phyloP scores from a whole-genome alignment of 78 protist species.

The Planoprotostelium fungivorum region DNA sequence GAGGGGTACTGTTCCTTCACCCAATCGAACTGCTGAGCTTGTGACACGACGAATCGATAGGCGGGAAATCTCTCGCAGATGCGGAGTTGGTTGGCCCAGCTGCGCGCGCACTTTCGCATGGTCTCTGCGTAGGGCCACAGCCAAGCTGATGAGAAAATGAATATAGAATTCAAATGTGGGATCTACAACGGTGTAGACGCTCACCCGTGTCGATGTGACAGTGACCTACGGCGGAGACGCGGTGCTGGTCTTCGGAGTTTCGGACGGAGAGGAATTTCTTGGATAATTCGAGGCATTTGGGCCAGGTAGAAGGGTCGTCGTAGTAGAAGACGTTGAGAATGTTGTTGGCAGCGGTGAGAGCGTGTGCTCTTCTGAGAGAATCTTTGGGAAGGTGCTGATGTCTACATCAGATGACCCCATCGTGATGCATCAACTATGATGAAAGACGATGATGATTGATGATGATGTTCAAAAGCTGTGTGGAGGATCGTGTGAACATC shows the following conservation, averaged over 20 bases:
- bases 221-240: constrained; percentile 32
- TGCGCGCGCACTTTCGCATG: constrained; percentile 51
- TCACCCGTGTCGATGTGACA: constrained; percentile 65
- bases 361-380: constrained; percentile 20
- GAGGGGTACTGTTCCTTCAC: constrained; percentile 53
- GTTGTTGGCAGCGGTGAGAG: constrained; percentile 25
- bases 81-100: constrained; percentile 52
- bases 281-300: not conserved
- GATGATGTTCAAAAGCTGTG: not conserved
- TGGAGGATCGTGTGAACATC: not conserved
- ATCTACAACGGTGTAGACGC: not conserved
- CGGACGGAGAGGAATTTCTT: constrained; percentile 19
- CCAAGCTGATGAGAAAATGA: constrained; percentile 45
- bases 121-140: constrained; percentile 76
- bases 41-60: constrained; percentile 51
- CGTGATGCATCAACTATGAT: too few species aligned
- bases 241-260: constrained; percentile 23
- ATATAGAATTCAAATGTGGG: constrained; percentile 1
- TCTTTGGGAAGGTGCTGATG: constrained; percentile 44
- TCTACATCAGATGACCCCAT: too few species aligned
- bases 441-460: too few species aligned
- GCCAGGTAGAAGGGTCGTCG: constrained; percentile 11
- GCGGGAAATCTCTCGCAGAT: constrained; percentile 53
- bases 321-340: constrained; percentile 25
- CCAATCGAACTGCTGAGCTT: constrained; percentile 61